phyloP scores from a whole-genome alignment of 164 flowering plant species.

The Umbellularia californica region DNA sequence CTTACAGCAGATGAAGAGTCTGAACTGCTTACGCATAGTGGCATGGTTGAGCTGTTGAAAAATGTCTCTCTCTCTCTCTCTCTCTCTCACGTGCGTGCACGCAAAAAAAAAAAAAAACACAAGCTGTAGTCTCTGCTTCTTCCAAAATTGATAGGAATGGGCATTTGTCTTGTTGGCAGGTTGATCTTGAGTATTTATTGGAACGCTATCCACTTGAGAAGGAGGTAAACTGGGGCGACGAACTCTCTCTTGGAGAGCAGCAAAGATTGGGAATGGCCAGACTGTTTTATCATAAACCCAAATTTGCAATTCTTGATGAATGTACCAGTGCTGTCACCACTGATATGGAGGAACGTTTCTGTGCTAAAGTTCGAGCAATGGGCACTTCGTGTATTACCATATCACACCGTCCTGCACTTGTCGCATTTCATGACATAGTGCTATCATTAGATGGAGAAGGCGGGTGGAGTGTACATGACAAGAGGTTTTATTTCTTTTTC shows the following conservation, averaged over 20 bases:
- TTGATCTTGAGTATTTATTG: constrained; percentile 90
- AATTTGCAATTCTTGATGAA: constrained; percentile 98
- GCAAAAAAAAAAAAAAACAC: neutral
- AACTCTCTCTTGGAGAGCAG: constrained; percentile 95
- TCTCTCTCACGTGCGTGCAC: neutral
- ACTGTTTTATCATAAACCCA: constrained; percentile 95
- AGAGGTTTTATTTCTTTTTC: constrained; percentile 37
- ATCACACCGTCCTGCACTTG: constrained; percentile 98
- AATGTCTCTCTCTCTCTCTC: constrained; percentile 49
- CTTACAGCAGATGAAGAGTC: constrained; percentile 71
- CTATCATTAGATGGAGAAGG: constrained; percentile 99
- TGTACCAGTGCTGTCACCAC: constrained; percentile 99
- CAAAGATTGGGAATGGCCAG: constrained; percentile 99
- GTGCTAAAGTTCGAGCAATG: constrained; percentile 98
- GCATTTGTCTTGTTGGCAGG: constrained; percentile 37
- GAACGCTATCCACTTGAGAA: constrained; percentile 88
- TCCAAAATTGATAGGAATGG: neutral
- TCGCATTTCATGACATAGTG: constrained; percentile 96
- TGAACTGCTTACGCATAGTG: constrained; percentile 67
- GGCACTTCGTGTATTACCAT: constrained; percentile 99
- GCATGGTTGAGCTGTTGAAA: constrained; percentile 86
- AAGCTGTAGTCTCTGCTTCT: neutral
- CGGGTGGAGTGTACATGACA: constrained; percentile 76
- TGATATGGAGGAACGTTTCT: constrained; percentile 99
- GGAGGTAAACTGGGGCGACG: constrained; percentile 99